phyloP scores from a whole-genome alignment of 2,329 filamentous ascomycete genomes.

The Penicillium hordei region DNA sequence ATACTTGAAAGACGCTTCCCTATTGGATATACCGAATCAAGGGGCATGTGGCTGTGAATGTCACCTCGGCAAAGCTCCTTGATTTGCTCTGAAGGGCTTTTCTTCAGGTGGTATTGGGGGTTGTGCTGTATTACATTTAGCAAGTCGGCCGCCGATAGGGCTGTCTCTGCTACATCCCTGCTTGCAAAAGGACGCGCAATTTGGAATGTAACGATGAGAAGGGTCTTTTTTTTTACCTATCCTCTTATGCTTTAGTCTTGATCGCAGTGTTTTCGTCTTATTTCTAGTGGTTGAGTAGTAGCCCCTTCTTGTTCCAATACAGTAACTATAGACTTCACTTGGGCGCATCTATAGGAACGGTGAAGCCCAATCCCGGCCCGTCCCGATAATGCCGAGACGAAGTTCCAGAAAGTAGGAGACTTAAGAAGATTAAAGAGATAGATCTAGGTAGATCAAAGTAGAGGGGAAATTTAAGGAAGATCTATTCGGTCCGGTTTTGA shows the following conservation, averaged over 20 bases:
- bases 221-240: not conserved
- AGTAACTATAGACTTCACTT: not conserved
- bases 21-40: slow-evolving; percentile 1
- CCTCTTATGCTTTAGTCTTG: not conserved
- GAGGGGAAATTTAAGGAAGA: not conserved
- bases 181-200: slow-evolving; percentile 17
- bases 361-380: slow-evolving; percentile 12
- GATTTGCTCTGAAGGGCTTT: not conserved
- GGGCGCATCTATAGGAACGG: not conserved
- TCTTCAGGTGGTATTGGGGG: not conserved
- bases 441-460: not conserved
- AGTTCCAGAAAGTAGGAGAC: too few species aligned
- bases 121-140: slow-evolving; percentile 1
- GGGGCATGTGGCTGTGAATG: not conserved
- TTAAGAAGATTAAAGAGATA: too few species aligned
- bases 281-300: not conserved
- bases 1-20: not conserved
- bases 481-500: not conserved
- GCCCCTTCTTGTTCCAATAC: not conserved
- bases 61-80: slow-evolving; percentile 9
- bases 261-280: not conserved
- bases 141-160: slow-evolving; percentile 5
- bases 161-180: slow-evolving; percentile 1
- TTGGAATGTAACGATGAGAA: slow-evolving; percentile 16
- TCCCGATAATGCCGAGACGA: slow-evolving; percentile 5